Base-by-base conservation (phyloP, 352 stramenopile genomes). In the Phytophthora ramorum region DNA sequence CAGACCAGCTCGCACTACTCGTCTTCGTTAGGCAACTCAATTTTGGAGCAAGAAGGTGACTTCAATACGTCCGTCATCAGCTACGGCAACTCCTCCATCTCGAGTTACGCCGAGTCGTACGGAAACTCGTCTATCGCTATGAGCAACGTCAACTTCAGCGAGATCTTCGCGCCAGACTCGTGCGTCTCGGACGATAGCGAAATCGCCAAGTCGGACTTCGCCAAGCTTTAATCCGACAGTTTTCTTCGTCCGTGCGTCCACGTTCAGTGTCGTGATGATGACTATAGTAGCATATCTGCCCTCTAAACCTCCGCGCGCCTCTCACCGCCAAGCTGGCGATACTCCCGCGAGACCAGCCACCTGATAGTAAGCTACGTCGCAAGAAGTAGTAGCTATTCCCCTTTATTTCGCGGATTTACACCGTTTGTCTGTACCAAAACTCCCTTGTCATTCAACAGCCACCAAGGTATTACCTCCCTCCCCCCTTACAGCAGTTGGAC, bases 131-230 rank as follows among this genome's bases (percentile, higher is more conserved):
- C 79, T 20, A 78, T 79, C 28, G 49, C 73, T 52, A 73, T 87
- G 66, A 90, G 81, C 50, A 74, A 80, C n/a, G 76, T 89, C 57
- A 79, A 89, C 66, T 90, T 90, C 60, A 92, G 83, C 51, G 81
- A 90, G 63, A 80, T 85, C 63, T 87, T 79, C 55, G 58, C 50
- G 7, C 53, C 66, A 1, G 73, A 78, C 17, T 84, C 71, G 30
- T 75, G 57, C 50, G 64, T 71, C 30, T 82, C 74, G n/a, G 62
- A 85, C 40, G 60, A 72, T 53, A 73, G 63, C 19, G 56, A 65
- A 37, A 56, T 88, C n/a, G 58, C 65, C 40, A 82, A 80, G 41
- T 70, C 61, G 8, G 78, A 86, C 63, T 88, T 85, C 52, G 80
- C 80, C 49, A 76, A 84, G 65, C 51, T 89, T 45, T 91, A 86